Conservation (phyloP, 2,329 filamentous ascomycete genomes). For the Diatrype stigma region DNA sequence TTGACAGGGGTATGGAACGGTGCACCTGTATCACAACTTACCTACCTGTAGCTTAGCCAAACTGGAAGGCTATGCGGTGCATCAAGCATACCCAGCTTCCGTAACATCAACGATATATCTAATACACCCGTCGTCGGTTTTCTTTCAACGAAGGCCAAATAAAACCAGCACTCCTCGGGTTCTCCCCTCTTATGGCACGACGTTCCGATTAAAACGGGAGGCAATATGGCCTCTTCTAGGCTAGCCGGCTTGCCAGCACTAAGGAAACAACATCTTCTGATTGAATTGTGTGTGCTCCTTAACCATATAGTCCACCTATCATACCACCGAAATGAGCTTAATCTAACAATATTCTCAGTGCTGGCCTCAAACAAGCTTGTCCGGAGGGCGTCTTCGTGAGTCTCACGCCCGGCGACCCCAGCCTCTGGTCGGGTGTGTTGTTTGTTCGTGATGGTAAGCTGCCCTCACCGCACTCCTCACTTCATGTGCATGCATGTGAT, state of each 20-base stretch:
- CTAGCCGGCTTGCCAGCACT: constrained; percentile 50
- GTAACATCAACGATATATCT: not conserved
- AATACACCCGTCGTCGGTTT: no score
- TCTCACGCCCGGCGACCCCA: constrained; percentile 74
- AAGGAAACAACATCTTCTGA: constrained; percentile 70
- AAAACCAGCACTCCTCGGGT: not conserved
- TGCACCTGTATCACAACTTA: not conserved
- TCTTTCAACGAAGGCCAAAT: no score
- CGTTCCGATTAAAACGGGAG: constrained; percentile 2
- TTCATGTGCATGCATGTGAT: constrained; percentile 2
- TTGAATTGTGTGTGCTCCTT: constrained; percentile 67
- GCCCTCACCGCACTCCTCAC: no score
- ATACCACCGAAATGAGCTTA: constrained; percentile 1
- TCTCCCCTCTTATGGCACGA: not conserved
- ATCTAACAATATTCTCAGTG: constrained; percentile 45
- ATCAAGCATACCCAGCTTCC: not conserved
- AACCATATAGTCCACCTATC: not conserved
- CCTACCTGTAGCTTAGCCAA: no score
- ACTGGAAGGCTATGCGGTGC: no score
- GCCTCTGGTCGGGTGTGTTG: constrained; percentile 83
- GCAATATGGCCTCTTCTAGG: constrained; percentile 39
- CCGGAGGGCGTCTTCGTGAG: constrained; percentile 85
- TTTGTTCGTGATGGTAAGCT: constrained; percentile 82
- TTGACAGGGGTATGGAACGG: not conserved
- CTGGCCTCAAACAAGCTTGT: constrained; percentile 75